Percentiles rank a stretch among this genome's conserved stretches.
Evolutionary conservation across 164 flowering plant species (phyloP).

Genomic region (Piper longum): DNA sequence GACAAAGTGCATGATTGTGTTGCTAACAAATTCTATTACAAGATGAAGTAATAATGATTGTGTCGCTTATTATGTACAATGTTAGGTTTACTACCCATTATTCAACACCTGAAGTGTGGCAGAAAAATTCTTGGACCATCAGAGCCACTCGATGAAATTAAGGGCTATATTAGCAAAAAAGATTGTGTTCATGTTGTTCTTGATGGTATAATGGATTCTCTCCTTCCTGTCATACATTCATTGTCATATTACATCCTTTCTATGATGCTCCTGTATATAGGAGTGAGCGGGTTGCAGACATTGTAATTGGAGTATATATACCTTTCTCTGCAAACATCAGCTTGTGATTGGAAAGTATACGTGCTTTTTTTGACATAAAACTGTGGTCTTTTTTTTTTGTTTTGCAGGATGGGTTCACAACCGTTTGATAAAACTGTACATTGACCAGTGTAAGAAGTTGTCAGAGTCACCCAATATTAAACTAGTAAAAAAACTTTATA

Average conservation of each 20-base stretch:
- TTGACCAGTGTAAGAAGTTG: constrained; percentile 57
- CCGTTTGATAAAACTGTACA: constrained; percentile 66
- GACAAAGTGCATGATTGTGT: too few species aligned
- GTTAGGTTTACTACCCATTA: constrained; percentile 72
- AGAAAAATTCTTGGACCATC: constrained; percentile 35
- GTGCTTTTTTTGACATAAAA: too few species aligned
- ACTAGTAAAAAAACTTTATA: constrained; percentile 60
- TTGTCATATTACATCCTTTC: background rate
- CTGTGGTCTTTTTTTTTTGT: background rate
- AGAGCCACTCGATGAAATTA: constrained; percentile 23
- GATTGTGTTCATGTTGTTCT: constrained; percentile 46
- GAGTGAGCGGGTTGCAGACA: background rate
- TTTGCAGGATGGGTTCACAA: constrained; percentile 77
- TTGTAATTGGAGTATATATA: background rate
- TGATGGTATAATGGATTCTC: constrained; percentile 30
- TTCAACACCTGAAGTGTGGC: constrained; percentile 37
- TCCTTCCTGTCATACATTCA: background rate
- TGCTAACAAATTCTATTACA: too few species aligned
- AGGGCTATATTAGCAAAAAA: constrained; percentile 16
- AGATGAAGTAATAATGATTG: too few species aligned
- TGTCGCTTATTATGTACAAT: background rate
- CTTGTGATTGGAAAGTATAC: too few species aligned
- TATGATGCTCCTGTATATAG: background rate
- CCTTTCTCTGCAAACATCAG: too few species aligned
- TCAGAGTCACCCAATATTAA: constrained; percentile 66